A percentile compares a stretch with the other conserved stretches of the same genome.
These are phyloP conservation scores for Trichosporon sp. DNA, from an alignment of 1,284 basidiomycete genomes.

Conservation along the genomic window DNA sequence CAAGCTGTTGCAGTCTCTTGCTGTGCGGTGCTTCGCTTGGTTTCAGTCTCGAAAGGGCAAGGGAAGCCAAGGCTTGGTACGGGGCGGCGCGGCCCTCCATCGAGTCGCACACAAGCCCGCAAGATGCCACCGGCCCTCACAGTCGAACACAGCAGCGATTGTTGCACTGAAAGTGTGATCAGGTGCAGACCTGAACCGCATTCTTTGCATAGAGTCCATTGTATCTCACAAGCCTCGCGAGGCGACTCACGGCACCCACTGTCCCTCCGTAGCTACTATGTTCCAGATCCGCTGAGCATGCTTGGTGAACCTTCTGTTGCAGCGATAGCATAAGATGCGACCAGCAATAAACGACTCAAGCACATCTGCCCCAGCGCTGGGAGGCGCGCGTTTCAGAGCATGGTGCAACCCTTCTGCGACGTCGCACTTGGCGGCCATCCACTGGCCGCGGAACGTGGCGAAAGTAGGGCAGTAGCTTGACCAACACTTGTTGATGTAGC, in stretches of 20 bases:
- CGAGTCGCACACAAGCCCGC: too few relatives aligned
- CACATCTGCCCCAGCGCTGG: not conserved
- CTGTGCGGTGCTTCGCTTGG: too few relatives aligned
- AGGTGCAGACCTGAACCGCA: too few relatives aligned
- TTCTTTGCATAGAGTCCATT: too few relatives aligned
- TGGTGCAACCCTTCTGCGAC: not conserved
- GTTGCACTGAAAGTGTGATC: too few relatives aligned
- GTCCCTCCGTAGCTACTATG: not conserved
- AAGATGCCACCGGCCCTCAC: too few relatives aligned
- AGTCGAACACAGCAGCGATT: too few relatives aligned
- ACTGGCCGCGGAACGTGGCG: not conserved
- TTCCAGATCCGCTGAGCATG: not conserved
- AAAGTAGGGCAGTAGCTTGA: not conserved
- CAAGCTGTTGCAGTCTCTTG: too few relatives aligned
- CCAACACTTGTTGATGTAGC: not conserved
- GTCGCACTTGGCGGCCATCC: not conserved
- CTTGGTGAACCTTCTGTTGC: not conserved
- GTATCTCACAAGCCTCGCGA: too few relatives aligned
- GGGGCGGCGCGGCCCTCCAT: too few relatives aligned
- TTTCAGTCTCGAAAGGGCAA: not conserved
- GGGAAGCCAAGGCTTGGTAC: too few relatives aligned
- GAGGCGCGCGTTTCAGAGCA: not conserved
- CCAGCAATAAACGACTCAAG: not conserved
- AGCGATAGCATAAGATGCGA: not conserved
- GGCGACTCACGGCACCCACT: not conserved